Percentiles rank a stretch among this genome's conserved stretches.
phyloP scores from a whole-genome alignment of 2,329 filamentous ascomycete genomes.

The Endocalyx cinctus region DNA sequence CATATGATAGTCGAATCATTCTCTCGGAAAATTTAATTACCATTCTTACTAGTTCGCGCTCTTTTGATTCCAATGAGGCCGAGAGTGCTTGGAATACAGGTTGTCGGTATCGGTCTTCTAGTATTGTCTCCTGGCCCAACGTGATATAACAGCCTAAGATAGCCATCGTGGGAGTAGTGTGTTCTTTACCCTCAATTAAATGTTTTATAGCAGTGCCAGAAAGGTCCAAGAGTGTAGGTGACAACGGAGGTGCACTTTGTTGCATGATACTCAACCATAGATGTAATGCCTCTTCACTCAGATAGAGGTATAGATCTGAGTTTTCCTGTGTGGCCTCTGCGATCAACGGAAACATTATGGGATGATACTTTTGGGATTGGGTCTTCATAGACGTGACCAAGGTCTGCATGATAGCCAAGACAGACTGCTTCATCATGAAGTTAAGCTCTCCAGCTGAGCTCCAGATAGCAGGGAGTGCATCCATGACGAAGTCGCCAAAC shows the following conservation, averaged over 20 bases:
- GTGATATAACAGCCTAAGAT: slow-evolving; percentile 68
- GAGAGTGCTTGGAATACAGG: slow-evolving; percentile 46
- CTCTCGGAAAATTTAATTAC: slow-evolving; percentile 60
- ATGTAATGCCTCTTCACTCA: slow-evolving; percentile 88
- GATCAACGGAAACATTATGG: slow-evolving; percentile 77
- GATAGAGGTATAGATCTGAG: slow-evolving; percentile 71
- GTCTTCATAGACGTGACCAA: slow-evolving; percentile 82
- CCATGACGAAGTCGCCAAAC: slow-evolving; percentile 77
- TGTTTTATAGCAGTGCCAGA: slow-evolving; percentile 61
- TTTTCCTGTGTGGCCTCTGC: slow-evolving; percentile 71
- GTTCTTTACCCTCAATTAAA: slow-evolving; percentile 61
- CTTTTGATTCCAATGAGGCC: slow-evolving; percentile 45
- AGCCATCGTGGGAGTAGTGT: slow-evolving; percentile 55
- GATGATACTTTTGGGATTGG: slow-evolving; percentile 72
- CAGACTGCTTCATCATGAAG: slow-evolving; percentile 89
- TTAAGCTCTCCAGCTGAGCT: slow-evolving; percentile 73
- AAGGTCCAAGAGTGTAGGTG: slow-evolving; percentile 58
- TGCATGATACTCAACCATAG: slow-evolving; percentile 75
- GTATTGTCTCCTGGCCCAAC: slow-evolving; percentile 62
- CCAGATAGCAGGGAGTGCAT: slow-evolving; percentile 78
- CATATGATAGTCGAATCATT: slow-evolving; percentile 58
- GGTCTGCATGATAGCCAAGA: slow-evolving; percentile 78
- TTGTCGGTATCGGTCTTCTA: slow-evolving; percentile 51
- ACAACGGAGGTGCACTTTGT: slow-evolving; percentile 59
- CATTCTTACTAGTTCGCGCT: slow-evolving; percentile 53